Base-by-base conservation (phyloP, 2,329 filamentous ascomycete species). In the Fusarium ambrosium region DNA sequence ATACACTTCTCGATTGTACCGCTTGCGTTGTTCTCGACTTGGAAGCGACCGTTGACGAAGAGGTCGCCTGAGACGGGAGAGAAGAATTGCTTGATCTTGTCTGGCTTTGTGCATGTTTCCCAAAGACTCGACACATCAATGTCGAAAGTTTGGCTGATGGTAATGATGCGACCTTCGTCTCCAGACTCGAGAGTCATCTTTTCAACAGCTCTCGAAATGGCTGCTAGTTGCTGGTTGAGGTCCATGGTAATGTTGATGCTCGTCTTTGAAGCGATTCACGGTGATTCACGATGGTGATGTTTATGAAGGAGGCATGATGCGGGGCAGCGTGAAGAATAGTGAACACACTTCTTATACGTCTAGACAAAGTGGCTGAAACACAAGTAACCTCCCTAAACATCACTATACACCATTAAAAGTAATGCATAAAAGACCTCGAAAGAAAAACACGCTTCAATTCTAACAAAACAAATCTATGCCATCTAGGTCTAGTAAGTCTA, bases 11-110 rank as follows among this genome's bases (percentile, higher is more conserved):
- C 18, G 27, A 64, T 64, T 8, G 24, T 64, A 2, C 62, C 62
- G 43, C 62, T 64, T n/a, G 62, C 62, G 36, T 64, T 64, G 62
- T 56, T 56, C 22, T 64, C 20, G 24, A 64, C 48, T 14, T 64
- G 62, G 22, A 51, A 64, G 18, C 48, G 43, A 36, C 62, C 62
- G 22, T 64, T 56, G 62, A 64, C 14, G 18, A n/a, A 24, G 13
- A 64, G 18, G 8, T 64, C 24, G 1, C 62, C 62, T 3, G 62
- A 56, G 18, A 64, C 48, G 11, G 62, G 62, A 4, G 62, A 55
- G 16, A 64, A 64, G 39, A 32, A 58, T 20, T 55, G 24, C 36
- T 64, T 55, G 13, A 64, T 45, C 45, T 56, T 55, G 45, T 64
- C 45, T 29, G 45, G 27, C 4, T 64, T 56, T 1, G 62, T 64